Base-by-base conservation (phyloP, 2,329 filamentous ascomycete genomes). In the Calonectria naviculata region DNA sequence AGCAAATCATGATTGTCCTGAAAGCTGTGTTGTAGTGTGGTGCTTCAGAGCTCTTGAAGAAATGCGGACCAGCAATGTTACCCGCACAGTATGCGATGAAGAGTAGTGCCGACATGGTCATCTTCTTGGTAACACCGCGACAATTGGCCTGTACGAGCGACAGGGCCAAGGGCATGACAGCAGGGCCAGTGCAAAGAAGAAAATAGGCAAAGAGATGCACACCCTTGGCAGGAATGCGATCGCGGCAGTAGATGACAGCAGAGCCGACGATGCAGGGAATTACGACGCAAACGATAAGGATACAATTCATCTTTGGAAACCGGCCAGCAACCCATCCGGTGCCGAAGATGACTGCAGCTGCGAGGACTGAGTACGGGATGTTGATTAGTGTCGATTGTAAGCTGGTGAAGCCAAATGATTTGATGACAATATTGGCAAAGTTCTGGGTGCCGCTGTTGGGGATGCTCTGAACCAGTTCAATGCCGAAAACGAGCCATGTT, bases 391-490 rank as follows among this genome's bases (percentile, higher is more conserved):
- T 85, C 1, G 87, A 87, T 76, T 90, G 84, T 36, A 91, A 80
- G 44, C 85, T 84, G 0, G 87, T 87, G 78, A 90, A 90, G 9
- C 87, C 87, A 56, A 90, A 90, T 4, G 87, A 88, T 58, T 82
- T 84, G 76, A 90, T 84, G 66, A 90, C 87, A 42, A 90, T 84
- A 75, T 90, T 91, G 52, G 87, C 87, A 62, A 91, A 91, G 75
- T 86, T 89, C 73, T 89, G 87, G 0, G 89, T 90, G 38, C 90
- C 90, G 42, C 90, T 89, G 71, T 92, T 92, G 47, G 90, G 89
- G 28, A 92, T 91, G 12, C 61, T 65, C 78, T 90, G 87, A 4
- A 88, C 78, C 4, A 91, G 71, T 26, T 86, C 84, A 28, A 92
- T 85, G 2, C 81, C 82, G 68, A 90, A 85, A 49, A 92, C 84